Evolutionary conservation across 345 rosid species (phyloP).

Genomic region (Citropsis articulata): DNA sequence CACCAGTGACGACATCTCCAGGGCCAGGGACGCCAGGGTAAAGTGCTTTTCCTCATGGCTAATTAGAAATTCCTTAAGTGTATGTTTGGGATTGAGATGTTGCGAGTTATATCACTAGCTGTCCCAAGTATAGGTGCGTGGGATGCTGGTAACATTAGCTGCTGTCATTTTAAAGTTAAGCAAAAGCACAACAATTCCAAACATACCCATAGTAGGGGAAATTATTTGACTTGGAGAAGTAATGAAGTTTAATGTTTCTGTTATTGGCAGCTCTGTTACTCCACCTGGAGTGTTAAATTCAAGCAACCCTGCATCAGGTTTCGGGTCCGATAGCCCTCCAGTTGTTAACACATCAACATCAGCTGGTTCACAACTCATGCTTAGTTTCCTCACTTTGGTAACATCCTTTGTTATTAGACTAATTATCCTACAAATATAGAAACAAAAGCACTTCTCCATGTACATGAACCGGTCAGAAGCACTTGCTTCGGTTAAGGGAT

Average conservation of each 20-base stretch:
- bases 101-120: not conserved
- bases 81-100: not conserved
- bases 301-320: conserved; percentile 41
- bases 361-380: conserved; percentile 21
- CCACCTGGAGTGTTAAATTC: conserved; percentile 53
- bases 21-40: conserved; percentile 48
- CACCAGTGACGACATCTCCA: conserved; percentile 32
- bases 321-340: conserved; percentile 41
- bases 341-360: conserved; percentile 32
- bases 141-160: too few relatives aligned
- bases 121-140: too few relatives aligned
- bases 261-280: conserved; percentile 32
- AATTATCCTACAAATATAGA: conserved; percentile 22
- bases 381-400: conserved; percentile 23
- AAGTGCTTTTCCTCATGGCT: not conserved
- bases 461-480: not conserved
- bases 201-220: not conserved
- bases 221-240: not conserved
- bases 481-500: conserved; percentile 10
- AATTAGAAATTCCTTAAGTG: not conserved
- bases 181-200: not conserved
- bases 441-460: conserved; percentile 2
- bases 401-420: conserved; percentile 26
- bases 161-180: too few relatives aligned
- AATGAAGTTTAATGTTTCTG: not conserved